Percentiles rank a stretch among this genome's conserved stretches.
Conservation (phyloP, 1,139 yeast species). For the Scheffersomyces cryptocercus region DNA sequence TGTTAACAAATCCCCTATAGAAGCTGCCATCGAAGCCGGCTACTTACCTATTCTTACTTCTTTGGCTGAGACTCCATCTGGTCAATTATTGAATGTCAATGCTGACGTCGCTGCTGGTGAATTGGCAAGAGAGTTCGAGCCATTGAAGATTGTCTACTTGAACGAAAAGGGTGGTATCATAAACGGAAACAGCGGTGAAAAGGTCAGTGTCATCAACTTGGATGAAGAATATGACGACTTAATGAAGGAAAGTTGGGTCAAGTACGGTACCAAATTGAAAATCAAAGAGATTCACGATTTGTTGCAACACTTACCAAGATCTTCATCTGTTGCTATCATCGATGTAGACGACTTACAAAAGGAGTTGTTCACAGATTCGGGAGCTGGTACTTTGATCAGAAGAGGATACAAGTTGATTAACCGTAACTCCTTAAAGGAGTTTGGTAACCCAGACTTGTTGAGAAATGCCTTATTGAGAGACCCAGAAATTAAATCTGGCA, state of each 20-base stretch:
- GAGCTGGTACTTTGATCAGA: constrained; percentile 98
- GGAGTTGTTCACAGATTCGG: constrained; percentile 96
- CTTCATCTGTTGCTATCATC: constrained; percentile 96
- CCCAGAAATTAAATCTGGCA: constrained; percentile 69
- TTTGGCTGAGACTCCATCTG: constrained; percentile 92
- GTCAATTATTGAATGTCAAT: constrained; percentile 94
- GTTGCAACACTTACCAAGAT: constrained; percentile 90
- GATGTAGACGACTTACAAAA: constrained; percentile 94
- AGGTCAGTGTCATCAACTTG: constrained; percentile 83
- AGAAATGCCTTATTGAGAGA: constrained; percentile 78
- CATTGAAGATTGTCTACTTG: constrained; percentile 91
- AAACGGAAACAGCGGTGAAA: constrained; percentile 90
- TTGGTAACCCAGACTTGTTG: constrained; percentile 73
- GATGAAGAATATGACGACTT: constrained; percentile 94
- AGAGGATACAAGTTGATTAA: constrained; percentile 89
- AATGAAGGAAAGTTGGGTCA: constrained; percentile 95
- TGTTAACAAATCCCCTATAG: constrained; percentile 89
- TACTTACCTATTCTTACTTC: constrained; percentile 96
- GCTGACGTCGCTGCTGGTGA: constrained; percentile 99
- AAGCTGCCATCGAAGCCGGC: constrained; percentile 94
- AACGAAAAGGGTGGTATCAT: constrained; percentile 98
- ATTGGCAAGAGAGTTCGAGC: constrained; percentile 94
- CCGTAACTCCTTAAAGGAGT: constrained; percentile 67
- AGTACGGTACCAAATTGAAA: constrained; percentile 96
- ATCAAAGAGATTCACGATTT: constrained; percentile 95